Base-by-base conservation (phyloP, 2,329 filamentous ascomycete genomes). In the Dryadomyces quercus-mongolicae region DNA sequence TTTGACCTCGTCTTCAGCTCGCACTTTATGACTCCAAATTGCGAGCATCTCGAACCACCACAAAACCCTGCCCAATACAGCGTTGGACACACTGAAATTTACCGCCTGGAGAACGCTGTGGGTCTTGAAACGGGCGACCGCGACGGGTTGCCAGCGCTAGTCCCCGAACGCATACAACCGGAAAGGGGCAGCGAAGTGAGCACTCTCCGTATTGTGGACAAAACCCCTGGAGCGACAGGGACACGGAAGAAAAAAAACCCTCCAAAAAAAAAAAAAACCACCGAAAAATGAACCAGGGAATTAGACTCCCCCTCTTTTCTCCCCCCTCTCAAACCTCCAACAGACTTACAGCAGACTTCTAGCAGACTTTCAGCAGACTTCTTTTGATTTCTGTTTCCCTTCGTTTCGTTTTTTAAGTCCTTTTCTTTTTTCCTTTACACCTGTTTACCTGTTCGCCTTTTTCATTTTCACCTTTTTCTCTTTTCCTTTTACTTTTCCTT, bases 61-160 rank as follows among this genome's bases (percentile, higher is more conserved):
- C 25, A 5, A 31, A 31, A 31, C 25, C 25, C 25, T 31, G 25
- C 25, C 25, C 4, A 8, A 31, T 31, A 31, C 25, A 31, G 25
- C 25, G 25, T 31, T 31, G 25, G 25, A 31, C 36, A 12, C 36
- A 16, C 36, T 40, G 36, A 40, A 40, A 40, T 40, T 40, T 40
- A 40, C 36, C 36, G 36, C 36, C 36, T 40, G 22, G 22, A 48
- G 46, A n/a, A 48, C 16, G 13, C 8, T n/a, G 18, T 21, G n/a
- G 9, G n/a, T 50, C 52, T 43, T 54, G 49, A 54, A 51, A 51
- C 49, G 52, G 52, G 53, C 52, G 50, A 46, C 48, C 38, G 44
- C 48, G 22, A 53, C 54, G 50, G 44, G 16, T 13, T 36, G 47
- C 16, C 21, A 21, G 40, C 42, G 31, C 51, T 53, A 57, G 49